Evolutionary conservation across 768 basidiomycete species (phyloP).

Genomic region (Hygrophorus pudorinus): DNA sequence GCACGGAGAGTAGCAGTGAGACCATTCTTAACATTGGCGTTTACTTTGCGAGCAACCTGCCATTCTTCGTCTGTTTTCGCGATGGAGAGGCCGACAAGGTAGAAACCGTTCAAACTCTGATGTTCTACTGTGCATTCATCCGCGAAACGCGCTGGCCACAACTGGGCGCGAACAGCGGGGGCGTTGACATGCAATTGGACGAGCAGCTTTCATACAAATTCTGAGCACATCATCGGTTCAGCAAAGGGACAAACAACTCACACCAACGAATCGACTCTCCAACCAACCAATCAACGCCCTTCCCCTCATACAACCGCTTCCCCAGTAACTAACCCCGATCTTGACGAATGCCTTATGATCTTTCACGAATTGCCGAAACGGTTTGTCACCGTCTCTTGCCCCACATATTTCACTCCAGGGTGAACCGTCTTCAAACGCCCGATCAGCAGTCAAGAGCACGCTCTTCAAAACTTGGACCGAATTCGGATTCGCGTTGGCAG

Average conservation of each 20-base stretch:
- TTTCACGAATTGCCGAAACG: constrained; percentile 1
- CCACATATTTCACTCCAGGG: constrained; percentile 3
- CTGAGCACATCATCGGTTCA: background rate
- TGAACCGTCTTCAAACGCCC: background rate
- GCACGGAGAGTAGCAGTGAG: background rate
- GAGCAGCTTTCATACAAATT: constrained; percentile 1
- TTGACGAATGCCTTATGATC: constrained; percentile 2
- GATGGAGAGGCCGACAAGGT: constrained; percentile 3
- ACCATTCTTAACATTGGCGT: background rate
- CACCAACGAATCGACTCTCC: constrained; percentile 4
- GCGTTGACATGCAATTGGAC: constrained; percentile 1
- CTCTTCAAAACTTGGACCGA: constrained; percentile 1
- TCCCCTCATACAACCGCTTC: constrained; percentile 4
- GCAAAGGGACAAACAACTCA: constrained; percentile 1
- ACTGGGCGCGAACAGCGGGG: background rate
- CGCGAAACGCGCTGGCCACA: constrained; percentile 3
- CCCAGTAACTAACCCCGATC: constrained; percentile 5
- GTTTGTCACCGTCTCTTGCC: background rate
- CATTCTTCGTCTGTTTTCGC: background rate
- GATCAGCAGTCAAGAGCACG: background rate
- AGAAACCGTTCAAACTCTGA: constrained; percentile 2
- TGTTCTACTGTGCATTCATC: background rate
- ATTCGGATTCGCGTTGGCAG: constrained; percentile 1
- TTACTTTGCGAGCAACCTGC: background rate
- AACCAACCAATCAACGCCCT: constrained; percentile 4